Base-by-base conservation (phyloP, 140 eudicot species). In the Cichorium intybus region DNA sequence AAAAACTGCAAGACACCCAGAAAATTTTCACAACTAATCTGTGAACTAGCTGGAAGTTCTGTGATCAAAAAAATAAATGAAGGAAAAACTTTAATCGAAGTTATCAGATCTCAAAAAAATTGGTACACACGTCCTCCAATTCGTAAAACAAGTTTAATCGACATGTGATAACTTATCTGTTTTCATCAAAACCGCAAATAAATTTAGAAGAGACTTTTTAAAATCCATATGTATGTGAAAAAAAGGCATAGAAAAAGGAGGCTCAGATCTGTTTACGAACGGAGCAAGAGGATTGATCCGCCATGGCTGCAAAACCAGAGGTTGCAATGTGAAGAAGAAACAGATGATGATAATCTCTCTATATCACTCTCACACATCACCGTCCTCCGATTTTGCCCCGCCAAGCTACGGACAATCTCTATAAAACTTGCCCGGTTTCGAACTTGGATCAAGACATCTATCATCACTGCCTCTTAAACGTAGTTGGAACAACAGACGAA, bases 211-310 rank as follows among this genome's bases (percentile, higher is more conserved):
- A 41, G 48, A 15, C 15, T 41, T 12, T 2, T 12, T 12, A 31
- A 41, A 12, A 41, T 15, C 17, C 0, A 41, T 6, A 41, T 12
- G 0, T 41, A 18, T 41, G 46, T 37, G 17, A 3, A 7, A n/a
- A 41, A 41, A 41, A 41, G 48, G 18, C 2, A 12, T 14, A 18
- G 15, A n/a, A 55, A 55, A 55, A 55, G 21, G 71, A 66, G 78
- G 66, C 78, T 73, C 78, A 64, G 72, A 73, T 73, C 60, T 73
- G 72, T 64, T 28, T 49, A 60, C 43, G 39, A 58, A 45, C 31
- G 62, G 62, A 61, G 14, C 60, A 72, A 69, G 63, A 51, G 77
- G 63, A 71, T 12, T 27, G 15, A 63, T 61, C 77, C 58, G 77
- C 77, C 76, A 71, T 71, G 76, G 76, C 63, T 71, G 76, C 76